Percentiles rank a stretch among this genome's conserved stretches.
Evolutionary conservation across 176 grass and related monocot genomes (phyloP).

Genomic region (Urochloa ruziziensis): DNA sequence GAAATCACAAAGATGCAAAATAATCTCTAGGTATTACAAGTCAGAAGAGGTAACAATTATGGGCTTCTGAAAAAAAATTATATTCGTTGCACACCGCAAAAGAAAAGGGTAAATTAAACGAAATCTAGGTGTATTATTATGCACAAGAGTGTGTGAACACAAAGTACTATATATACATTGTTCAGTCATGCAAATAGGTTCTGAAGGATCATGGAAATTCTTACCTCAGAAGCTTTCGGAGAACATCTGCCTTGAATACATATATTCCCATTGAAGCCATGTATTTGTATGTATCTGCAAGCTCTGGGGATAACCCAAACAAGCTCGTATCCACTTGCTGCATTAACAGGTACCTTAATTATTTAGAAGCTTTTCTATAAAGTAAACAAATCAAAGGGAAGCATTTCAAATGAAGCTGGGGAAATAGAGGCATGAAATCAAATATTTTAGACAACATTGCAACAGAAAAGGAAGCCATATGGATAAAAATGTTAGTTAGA

Average conservation of each 20-base stretch:
- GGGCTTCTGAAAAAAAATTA: not conserved
- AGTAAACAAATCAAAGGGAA: not conserved
- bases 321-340: conserved; percentile 58
- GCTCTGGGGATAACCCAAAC: conserved; percentile 53
- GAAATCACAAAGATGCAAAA: not conserved
- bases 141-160: not conserved
- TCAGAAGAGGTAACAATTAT: not conserved
- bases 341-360: conserved; percentile 21
- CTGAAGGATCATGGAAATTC: no score
- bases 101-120: not conserved
- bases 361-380: not conserved
- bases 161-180: not conserved
- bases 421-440: not conserved
- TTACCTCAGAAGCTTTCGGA: no score
- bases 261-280: conserved; percentile 81
- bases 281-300: conserved; percentile 50
- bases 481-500: not conserved
- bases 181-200: not conserved
- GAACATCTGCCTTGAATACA: no score
- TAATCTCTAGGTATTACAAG: not conserved
- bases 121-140: not conserved
- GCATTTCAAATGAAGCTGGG: not conserved
- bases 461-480: not conserved
- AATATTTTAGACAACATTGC: not conserved
- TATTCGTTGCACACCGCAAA: not conserved